phyloP scores from a whole-genome alignment of 306 rosid genomes.

The Quillaja saponaria region DNA sequence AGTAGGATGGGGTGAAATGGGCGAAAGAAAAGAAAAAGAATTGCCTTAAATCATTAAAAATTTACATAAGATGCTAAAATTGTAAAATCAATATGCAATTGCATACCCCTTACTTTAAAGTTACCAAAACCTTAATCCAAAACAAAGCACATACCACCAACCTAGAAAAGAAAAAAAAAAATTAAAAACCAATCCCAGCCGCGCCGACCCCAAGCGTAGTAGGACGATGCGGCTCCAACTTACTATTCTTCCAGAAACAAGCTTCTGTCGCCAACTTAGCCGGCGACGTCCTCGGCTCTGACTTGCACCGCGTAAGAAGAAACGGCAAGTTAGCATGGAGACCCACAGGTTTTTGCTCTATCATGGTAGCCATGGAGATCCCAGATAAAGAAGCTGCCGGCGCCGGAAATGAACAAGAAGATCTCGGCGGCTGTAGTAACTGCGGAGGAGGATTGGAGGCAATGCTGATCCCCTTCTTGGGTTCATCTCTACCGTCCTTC shows the following conservation, averaged over 20 bases:
- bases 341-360: conserved; percentile 75
- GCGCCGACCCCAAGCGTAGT: conserved; percentile 76
- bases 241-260: conserved; percentile 81
- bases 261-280: conserved; percentile 66
- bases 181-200: conserved; percentile 78
- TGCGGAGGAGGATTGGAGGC: conserved; percentile 32
- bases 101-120: conserved; percentile 10
- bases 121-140: conserved; percentile 26
- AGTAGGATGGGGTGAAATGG: too few relatives aligned
- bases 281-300: conserved; percentile 88
- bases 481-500: conserved; percentile 26
- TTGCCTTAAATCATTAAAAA: conserved; percentile 35
- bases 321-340: conserved; percentile 76
- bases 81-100: conserved; percentile 23
- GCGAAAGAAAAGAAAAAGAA: conserved; percentile 21
- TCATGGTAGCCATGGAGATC: conserved; percentile 65
- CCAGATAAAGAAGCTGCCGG: conserved; percentile 27
- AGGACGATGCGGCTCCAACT: conserved; percentile 68
- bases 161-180: not conserved
- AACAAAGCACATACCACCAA: too few relatives aligned
- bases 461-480: conserved; percentile 38
- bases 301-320: conserved; percentile 84
- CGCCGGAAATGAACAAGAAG: conserved; percentile 73
- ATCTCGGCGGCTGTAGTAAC: conserved; percentile 71
- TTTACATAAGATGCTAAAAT: conserved; percentile 39